phyloP scores from a whole-genome alignment of 345 rosid genomes.

The Corymbia maculata region DNA sequence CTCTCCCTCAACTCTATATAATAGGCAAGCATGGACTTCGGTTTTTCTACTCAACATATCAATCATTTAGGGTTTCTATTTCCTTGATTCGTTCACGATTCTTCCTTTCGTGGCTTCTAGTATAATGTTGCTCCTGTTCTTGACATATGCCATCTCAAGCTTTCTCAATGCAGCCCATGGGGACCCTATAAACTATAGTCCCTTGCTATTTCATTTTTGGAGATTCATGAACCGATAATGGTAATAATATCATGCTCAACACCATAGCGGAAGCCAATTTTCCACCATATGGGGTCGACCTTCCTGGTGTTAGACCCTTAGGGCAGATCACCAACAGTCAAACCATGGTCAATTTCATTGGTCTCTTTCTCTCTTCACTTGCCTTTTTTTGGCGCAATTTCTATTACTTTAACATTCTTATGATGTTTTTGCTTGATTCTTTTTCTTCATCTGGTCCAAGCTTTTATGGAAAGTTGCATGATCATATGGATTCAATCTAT shows the following conservation, averaged over 20 bases:
- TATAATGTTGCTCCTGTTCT: neutral
- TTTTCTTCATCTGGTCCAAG: neutral
- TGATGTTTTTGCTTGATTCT: neutral
- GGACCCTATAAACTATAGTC: neutral
- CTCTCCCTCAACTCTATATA: neutral
- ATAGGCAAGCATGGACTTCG: neutral
- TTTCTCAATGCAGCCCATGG: neutral
- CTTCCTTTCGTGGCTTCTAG: neutral
- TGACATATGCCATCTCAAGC: neutral
- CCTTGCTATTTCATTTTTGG: constrained; percentile 25
- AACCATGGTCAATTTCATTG: neutral
- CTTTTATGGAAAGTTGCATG: neutral
- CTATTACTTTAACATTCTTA: neutral
- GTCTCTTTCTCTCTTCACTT: neutral
- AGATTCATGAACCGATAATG: constrained; percentile 14
- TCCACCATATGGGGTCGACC: constrained; percentile 11
- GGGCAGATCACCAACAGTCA: constrained; percentile 14
- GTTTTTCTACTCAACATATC: neutral
- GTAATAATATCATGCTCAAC: constrained; percentile 5
- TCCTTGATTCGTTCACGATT: neutral
- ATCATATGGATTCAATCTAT: neutral
- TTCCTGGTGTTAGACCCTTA: neutral
- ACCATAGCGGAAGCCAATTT: neutral
- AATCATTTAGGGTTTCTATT: neutral
- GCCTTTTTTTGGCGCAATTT: neutral